A percentile compares a stretch with the other conserved stretches of the same genome.
Conservation (phyloP, 352 stramenopile genomes). For the Peronospora destructor region DNA sequence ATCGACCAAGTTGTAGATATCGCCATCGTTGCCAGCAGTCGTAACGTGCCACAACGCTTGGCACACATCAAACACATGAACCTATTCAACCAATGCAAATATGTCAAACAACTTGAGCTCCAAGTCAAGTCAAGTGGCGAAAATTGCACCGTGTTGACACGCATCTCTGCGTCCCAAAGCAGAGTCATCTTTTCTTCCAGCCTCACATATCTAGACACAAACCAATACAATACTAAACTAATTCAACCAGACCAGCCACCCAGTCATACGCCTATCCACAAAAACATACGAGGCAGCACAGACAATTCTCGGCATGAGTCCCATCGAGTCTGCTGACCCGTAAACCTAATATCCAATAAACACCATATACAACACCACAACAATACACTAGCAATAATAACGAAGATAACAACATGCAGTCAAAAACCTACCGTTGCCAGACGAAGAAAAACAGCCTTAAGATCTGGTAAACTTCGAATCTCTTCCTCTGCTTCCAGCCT, state of each 20-base stretch:
- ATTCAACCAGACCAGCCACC: background rate
- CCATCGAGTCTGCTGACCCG: constrained; percentile 64
- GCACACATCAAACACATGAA: constrained; percentile 75
- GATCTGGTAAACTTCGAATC: constrained; percentile 44
- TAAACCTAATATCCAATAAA: constrained; percentile 49
- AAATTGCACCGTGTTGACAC: constrained; percentile 67
- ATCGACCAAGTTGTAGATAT: constrained; percentile 82
- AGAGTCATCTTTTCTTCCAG: constrained; percentile 85
- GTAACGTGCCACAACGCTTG: constrained; percentile 73
- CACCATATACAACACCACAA: background rate
- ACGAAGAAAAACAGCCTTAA: constrained; percentile 73
- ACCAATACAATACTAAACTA: background rate
- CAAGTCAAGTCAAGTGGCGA: background rate
- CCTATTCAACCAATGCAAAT: constrained; percentile 28
- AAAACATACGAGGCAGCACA: constrained; percentile 68
- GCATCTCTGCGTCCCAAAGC: constrained; percentile 82
- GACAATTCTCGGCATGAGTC: constrained; percentile 82
- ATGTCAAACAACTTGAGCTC: background rate
- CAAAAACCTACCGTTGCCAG: constrained; percentile 52
- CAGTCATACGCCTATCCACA: background rate
- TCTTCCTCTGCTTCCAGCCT: constrained; percentile 78
- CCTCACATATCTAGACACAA: constrained; percentile 58
- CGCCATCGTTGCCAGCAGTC: constrained; percentile 36
- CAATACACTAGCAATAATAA: background rate
- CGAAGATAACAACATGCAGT: background rate